Evolutionary conservation across 2,329 filamentous ascomycete species (phyloP), one percentile per base, ranked within the genome.

Genomic region (Fusarium buharicum): DNA sequence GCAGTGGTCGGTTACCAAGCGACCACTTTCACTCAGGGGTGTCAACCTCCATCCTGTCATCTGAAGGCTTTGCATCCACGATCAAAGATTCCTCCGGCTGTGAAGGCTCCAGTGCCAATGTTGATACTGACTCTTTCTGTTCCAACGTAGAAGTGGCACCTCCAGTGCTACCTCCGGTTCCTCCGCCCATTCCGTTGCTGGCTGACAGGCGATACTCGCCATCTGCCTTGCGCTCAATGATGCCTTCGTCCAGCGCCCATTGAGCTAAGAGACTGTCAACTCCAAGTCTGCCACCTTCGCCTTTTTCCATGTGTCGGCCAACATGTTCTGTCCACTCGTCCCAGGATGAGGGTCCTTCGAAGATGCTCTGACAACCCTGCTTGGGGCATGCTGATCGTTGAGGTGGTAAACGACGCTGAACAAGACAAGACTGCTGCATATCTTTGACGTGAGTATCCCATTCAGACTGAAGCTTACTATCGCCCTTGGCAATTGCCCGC

Each of bases 281-380:
- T 1, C 82, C 84, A 16, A 89, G 77, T 20, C 78, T 74, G 20
- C 78, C 77, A 4, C 84, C 86, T 59, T 89, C 86, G 7, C 85
- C 85, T 64, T 88, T 89, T 75, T 97, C 93, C 81, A 96, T 90
- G 74, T 98, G 94, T 41, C 90, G 84, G 1, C 93, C 93, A 1
- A 97, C 89, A 73, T 98, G 94, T 74, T 98, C 94, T 57, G 95
- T 95, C 78, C 93, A 91, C 66, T 92, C 88, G 54, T 97, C 92
- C 94, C 94, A 97, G 9, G 89, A 90, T 3, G 84, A 84, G 1
- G 82, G 78, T 0, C 92, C 93, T 52, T 87, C 82, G 70, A 97
- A 97, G 0, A 82, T 76, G 45, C 83, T 84, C 11, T 83, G 79
- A 72, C 94, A 98, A 66, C 92, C 91, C 1, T 82, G 79, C 66